A percentile compares a stretch with the other conserved stretches of the same genome.
These are phyloP conservation scores for Heliamphora exappendiculata DNA, from an alignment of 148 eudicot species.

Conservation along the genomic window DNA sequence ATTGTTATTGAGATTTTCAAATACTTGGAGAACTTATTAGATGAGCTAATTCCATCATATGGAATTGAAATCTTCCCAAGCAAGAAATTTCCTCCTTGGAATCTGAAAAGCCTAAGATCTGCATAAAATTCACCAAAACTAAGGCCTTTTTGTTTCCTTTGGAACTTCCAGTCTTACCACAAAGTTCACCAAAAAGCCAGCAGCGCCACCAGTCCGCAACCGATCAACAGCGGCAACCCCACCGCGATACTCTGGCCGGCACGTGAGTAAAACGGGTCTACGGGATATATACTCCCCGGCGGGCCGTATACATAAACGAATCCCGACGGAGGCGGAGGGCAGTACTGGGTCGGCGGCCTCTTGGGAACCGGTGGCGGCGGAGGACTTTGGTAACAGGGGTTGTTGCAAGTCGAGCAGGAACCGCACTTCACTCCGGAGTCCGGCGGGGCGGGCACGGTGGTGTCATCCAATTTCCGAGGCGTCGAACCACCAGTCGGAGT, in stretches of 20 bases:
- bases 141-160: neutral
- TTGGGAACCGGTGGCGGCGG: slow-evolving; percentile 22
- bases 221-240: neutral
- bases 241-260: neutral
- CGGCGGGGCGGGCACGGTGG: slow-evolving; percentile 10
- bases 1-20: neutral
- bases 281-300: slow-evolving; percentile 43
- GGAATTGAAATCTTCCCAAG: neutral
- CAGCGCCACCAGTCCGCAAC: slow-evolving; percentile 11
- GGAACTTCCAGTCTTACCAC: neutral
- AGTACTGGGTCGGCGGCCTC: slow-evolving; percentile 14
- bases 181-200: slow-evolving; percentile 14
- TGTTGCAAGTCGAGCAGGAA: slow-evolving; percentile 16
- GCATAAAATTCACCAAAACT: slow-evolving; percentile 7
- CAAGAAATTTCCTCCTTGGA: neutral
- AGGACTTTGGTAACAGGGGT: slow-evolving; percentile 10
- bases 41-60: neutral
- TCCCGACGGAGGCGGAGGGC: slow-evolving; percentile 18
- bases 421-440: slow-evolving; percentile 22
- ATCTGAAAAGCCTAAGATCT: neutral
- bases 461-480: slow-evolving; percentile 19
- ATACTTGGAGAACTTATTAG: neutral
- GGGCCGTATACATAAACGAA: slow-evolving; percentile 31
- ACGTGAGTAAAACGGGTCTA: slow-evolving; percentile 14
- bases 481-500: neutral